Conservation (phyloP, 257 asterid genomes). For the Scutellaria galericulata region DNA sequence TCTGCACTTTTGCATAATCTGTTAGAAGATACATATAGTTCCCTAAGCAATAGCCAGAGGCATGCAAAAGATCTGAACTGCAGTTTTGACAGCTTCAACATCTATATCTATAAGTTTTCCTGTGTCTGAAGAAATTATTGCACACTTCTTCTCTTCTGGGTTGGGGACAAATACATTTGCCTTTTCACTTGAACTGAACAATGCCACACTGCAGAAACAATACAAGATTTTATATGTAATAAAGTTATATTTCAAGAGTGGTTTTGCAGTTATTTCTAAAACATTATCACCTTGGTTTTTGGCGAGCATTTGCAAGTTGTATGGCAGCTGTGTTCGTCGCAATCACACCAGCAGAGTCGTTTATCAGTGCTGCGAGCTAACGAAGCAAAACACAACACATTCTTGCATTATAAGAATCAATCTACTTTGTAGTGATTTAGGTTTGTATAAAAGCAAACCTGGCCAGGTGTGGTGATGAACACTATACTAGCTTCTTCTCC, state of each 20-base stretch:
- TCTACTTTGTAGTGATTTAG: too few species aligned
- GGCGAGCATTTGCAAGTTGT: constrained; percentile 79
- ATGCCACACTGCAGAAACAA: constrained; percentile 56
- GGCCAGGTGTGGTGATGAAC: constrained; percentile 91
- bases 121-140: constrained; percentile 69
- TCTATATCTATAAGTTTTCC: constrained; percentile 77
- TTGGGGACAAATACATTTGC: constrained; percentile 66
- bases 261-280: too few species aligned
- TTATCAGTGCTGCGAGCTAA: constrained; percentile 83
- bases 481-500: constrained; percentile 77
- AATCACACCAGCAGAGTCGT: constrained; percentile 86
- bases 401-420: neutral
- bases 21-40: neutral
- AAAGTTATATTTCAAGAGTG: too few species aligned
- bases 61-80: constrained; percentile 65
- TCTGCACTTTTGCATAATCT: too few species aligned
- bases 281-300: constrained; percentile 68
- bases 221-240: too few species aligned
- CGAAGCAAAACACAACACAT: neutral
- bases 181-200: constrained; percentile 74
- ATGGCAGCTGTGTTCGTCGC: constrained; percentile 84
- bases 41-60: constrained; percentile 61
- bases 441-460: constrained; percentile 47
- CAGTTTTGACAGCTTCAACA: constrained; percentile 68
- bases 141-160: constrained; percentile 71